These are phyloP conservation scores for Knoxia roxburghii DNA, from an alignment of 257 asterid species.

Conservation along the genomic window DNA sequence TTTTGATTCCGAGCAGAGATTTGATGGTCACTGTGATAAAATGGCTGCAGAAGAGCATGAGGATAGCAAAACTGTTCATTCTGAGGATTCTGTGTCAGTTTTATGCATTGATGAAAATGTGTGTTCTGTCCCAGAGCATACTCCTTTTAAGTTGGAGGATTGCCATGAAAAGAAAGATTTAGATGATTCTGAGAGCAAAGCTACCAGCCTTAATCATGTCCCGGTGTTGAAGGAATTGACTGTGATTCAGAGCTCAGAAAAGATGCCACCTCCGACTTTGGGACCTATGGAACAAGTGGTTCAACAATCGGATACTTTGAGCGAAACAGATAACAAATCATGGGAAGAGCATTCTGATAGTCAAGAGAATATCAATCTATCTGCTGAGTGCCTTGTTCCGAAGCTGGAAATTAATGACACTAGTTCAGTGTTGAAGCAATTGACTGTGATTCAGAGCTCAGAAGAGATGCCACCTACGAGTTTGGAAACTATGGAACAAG, in stretches of 20 bases:
- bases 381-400: conserved; percentile 10
- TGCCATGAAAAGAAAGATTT: conserved; percentile 11
- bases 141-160: conserved; percentile 9
- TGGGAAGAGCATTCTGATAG: conserved; percentile 11
- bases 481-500: conserved; percentile 5
- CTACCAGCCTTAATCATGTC: too few species aligned
- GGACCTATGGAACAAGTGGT: conserved; percentile 8
- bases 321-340: conserved; percentile 5
- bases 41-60: conserved; percentile 1
- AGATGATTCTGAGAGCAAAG: conserved; percentile 11
- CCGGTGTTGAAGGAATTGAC: conserved; percentile 18
- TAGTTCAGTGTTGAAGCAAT: conserved; percentile 14
- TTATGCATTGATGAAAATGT: conserved; percentile 15
- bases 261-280: conserved; percentile 14
- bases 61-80: conserved; percentile 2
- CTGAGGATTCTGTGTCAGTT: not conserved
- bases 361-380: conserved; percentile 8
- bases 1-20: conserved; percentile 14
- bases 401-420: conserved; percentile 4
- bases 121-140: conserved; percentile 14
- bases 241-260: conserved; percentile 13
- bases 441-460: conserved; percentile 13
- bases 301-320: not conserved
- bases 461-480: conserved; percentile 17
- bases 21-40: conserved; percentile 12